Evolutionary conservation across 1,284 basidiomycete genomes (phyloP).

Genomic region (Xerocomus subilludens): DNA sequence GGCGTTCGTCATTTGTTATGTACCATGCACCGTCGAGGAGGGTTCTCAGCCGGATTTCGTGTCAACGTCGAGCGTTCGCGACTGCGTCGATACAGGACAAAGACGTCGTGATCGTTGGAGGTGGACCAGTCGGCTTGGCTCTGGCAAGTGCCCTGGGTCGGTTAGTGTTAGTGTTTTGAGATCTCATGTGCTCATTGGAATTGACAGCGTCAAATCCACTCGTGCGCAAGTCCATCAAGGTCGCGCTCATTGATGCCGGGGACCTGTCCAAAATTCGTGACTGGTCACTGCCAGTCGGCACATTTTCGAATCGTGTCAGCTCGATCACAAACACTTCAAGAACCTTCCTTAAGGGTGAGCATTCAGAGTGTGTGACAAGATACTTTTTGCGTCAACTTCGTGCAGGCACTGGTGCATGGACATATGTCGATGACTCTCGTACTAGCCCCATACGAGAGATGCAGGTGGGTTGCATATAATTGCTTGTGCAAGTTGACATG

Average conservation of each 20-base stretch:
- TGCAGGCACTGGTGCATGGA: conserved; percentile 86
- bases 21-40: conserved; percentile 22
- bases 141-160: conserved; percentile 88
- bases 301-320: conserved; percentile 89
- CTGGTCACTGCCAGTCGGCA: conserved; percentile 70
- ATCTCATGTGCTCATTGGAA: conserved; percentile 18
- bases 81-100: conserved; percentile 60
- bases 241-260: conserved; percentile 84
- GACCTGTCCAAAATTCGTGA: conserved; percentile 74
- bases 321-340: conserved; percentile 90
- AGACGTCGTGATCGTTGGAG: conserved; percentile 94
- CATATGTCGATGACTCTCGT: conserved; percentile 75
- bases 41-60: conserved; percentile 20
- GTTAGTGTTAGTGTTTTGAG: conserved; percentile 35
- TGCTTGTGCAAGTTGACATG: neutral
- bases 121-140: conserved; percentile 92
- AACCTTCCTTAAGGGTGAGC: conserved; percentile 77
- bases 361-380: neutral
- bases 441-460: conserved; percentile 84
- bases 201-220: conserved; percentile 64
- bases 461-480: conserved; percentile 65
- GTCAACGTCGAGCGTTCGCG: conserved; percentile 36
- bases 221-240: conserved; percentile 63
- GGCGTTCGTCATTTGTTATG: too few relatives aligned
- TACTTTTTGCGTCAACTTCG: neutral